phyloP scores from a whole-genome alignment of 2,329 filamentous ascomycete genomes.

The Pseudogymnoascus sp. region DNA sequence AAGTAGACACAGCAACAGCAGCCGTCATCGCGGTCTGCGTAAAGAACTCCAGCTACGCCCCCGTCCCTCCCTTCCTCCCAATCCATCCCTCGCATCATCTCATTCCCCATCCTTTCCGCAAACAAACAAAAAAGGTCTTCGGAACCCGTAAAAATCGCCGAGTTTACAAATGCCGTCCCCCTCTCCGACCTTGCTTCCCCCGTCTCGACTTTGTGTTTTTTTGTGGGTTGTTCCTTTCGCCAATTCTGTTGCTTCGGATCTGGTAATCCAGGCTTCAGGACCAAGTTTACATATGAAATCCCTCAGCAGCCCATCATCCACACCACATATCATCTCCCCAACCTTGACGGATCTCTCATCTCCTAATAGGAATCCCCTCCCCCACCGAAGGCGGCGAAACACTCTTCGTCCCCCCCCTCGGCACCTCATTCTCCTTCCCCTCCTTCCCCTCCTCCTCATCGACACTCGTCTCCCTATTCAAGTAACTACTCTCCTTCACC shows the following conservation, averaged over 20 bases:
- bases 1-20: neutral
- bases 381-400: conserved; percentile 27
- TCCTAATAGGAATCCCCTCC: conserved; percentile 54
- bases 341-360: neutral
- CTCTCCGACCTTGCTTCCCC: neutral
- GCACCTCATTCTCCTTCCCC: conserved; percentile 30
- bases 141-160: neutral
- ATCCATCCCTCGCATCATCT: neutral
- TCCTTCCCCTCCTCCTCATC: conserved; percentile 45
- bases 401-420: neutral
- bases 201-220: neutral
- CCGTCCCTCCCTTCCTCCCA: neutral
- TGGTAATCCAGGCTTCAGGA: neutral
- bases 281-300: neutral
- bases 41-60: neutral
- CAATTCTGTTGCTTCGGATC: neutral
- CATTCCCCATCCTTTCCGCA: neutral
- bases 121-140: neutral
- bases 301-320: neutral
- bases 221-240: neutral
- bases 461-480: conserved; percentile 72
- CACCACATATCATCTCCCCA: neutral
- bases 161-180: neutral
- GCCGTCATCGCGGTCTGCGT: neutral
- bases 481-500: conserved; percentile 81